phyloP scores from a whole-genome alignment of 805 yeast species.

The Tetrapisispora phaffii region DNA sequence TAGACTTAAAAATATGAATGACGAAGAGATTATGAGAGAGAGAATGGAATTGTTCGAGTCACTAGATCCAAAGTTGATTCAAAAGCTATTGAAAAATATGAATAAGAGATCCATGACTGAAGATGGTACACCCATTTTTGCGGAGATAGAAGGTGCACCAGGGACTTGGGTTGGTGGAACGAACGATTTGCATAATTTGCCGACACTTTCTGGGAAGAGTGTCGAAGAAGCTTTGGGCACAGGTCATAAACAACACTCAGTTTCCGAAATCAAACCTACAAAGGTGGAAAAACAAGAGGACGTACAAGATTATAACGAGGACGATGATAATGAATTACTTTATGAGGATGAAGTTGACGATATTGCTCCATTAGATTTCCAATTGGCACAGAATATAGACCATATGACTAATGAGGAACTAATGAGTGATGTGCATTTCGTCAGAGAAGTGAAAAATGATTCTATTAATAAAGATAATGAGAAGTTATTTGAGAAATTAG shows the following conservation, averaged over 20 bases:
- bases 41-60: slow-evolving; percentile 55
- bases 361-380: slow-evolving; percentile 39
- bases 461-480: slow-evolving; percentile 20
- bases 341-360: slow-evolving; percentile 45
- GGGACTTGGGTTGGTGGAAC: slow-evolving; percentile 32
- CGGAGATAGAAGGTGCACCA: slow-evolving; percentile 30
- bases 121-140: slow-evolving; percentile 32
- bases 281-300: slow-evolving; percentile 1
- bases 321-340: slow-evolving; percentile 12
- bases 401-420: slow-evolving; percentile 36
- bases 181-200: slow-evolving; percentile 15
- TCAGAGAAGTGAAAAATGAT: slow-evolving; percentile 10
- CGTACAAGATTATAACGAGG: slow-evolving; percentile 3
- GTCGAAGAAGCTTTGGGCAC: slow-evolving; percentile 25
- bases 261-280: slow-evolving; percentile 6
- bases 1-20: slow-evolving; percentile 49
- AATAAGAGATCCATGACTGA: slow-evolving; percentile 34
- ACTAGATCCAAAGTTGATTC: slow-evolving; percentile 59
- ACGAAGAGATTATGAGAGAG: slow-evolving; percentile 54
- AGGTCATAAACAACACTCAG: not conserved
- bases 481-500: slow-evolving; percentile 30
- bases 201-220: slow-evolving; percentile 20
- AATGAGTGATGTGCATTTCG: slow-evolving; percentile 40
- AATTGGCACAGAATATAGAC: slow-evolving; percentile 38
- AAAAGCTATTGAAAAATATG: slow-evolving; percentile 47